phyloP scores from a whole-genome alignment of 2,329 filamentous ascomycete species.

The Volutella citrinella region DNA sequence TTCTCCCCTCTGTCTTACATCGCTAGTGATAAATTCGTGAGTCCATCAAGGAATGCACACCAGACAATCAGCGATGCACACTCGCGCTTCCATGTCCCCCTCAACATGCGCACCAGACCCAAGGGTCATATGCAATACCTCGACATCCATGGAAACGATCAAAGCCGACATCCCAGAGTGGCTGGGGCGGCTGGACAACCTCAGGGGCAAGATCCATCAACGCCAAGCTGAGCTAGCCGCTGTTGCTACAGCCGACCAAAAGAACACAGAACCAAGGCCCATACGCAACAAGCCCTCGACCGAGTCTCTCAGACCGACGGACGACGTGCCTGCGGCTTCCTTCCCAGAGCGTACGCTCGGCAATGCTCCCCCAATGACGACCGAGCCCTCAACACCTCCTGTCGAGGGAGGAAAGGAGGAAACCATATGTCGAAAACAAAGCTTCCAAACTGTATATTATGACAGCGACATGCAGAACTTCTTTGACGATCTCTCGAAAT shows the following conservation, averaged over 20 bases:
- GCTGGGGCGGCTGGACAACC: conserved; percentile 56
- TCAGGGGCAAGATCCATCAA: conserved; percentile 58
- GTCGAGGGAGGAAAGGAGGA: conserved; percentile 27
- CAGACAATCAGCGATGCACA: no score
- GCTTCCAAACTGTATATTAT: conserved; percentile 83
- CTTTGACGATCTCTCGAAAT: conserved; percentile 79
- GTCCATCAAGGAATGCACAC: no score
- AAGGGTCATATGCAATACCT: no score
- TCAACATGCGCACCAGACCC: no score
- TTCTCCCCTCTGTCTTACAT: no score
- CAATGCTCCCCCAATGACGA: conserved; percentile 6
- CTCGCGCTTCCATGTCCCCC: no score
- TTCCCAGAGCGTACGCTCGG: conserved; percentile 13
- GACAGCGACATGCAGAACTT: conserved; percentile 81
- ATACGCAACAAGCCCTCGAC: conserved; percentile 51
- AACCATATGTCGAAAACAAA: conserved; percentile 63
- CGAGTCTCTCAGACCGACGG: conserved; percentile 50
- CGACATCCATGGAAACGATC: no score
- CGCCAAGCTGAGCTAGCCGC: conserved; percentile 60
- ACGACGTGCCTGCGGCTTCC: conserved; percentile 35
- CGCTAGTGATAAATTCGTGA: no score
- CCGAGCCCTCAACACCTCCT: conserved; percentile 14
- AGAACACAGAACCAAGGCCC: conserved; percentile 35
- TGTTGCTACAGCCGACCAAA: conserved; percentile 31
- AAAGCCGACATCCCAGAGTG: conserved; percentile 61